phyloP scores from a whole-genome alignment of 371 early-diverging fungal genomes.

The Mucor indicus region DNA sequence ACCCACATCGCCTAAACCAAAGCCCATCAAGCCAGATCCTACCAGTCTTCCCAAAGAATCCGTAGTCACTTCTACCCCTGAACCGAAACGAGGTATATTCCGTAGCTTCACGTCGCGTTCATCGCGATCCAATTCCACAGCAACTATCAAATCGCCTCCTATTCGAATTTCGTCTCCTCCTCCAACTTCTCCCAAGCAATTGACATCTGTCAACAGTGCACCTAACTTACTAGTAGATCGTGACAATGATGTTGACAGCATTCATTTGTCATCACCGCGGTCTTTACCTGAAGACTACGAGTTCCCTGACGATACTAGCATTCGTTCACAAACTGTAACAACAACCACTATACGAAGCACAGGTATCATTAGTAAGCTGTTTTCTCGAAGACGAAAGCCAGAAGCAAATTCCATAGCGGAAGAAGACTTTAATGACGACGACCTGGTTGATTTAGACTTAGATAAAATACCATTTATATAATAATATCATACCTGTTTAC shows the following conservation, averaged over 20 bases:
- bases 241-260: not conserved
- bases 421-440: not conserved
- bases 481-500: too few species aligned
- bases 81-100: conserved; percentile 20
- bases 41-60: conserved; percentile 19
- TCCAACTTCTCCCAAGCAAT: not conserved
- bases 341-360: too few species aligned
- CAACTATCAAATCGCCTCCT: not conserved
- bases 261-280: not conserved
- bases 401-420: not conserved
- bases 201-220: conserved; percentile 3
- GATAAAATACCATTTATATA: not conserved
- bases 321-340: too few species aligned
- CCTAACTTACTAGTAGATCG: not conserved
- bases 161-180: not conserved
- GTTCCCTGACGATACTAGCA: not conserved
- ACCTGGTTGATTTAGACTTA: not conserved
- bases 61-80: conserved; percentile 13
- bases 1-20: conserved; percentile 29
- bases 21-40: conserved; percentile 40
- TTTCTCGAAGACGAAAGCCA: conserved; percentile 3
- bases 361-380: conserved; percentile 18
- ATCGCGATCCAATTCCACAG: not conserved
- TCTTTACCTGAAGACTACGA: conserved; percentile 10
- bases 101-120: conserved; percentile 40